phyloP scores from a whole-genome alignment of 495 filamentous ascomycete species.

The Trichoderma asperelloides region DNA sequence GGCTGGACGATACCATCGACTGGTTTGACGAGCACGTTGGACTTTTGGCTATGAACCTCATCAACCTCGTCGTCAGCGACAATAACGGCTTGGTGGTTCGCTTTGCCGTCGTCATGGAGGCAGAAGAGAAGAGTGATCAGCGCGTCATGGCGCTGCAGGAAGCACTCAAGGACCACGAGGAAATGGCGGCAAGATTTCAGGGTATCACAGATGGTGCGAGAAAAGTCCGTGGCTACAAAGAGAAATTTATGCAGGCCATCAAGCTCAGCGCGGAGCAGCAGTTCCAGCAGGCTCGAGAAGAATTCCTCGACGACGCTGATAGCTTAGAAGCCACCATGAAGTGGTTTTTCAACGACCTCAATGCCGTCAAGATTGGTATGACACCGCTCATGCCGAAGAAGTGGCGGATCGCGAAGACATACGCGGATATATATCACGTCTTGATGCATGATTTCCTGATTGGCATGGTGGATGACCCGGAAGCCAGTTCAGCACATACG shows the following conservation, averaged over 20 bases:
- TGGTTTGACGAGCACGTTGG: slow-evolving; percentile 96
- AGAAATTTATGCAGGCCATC: slow-evolving; percentile 81
- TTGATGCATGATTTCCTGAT: slow-evolving; percentile 92
- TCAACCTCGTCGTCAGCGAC: slow-evolving; percentile 72
- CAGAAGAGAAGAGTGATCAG: slow-evolving; percentile 92
- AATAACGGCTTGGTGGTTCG: slow-evolving; percentile 85
- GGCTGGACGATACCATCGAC: slow-evolving; percentile 78
- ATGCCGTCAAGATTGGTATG: slow-evolving; percentile 85
- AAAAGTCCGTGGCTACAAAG: slow-evolving; percentile 89
- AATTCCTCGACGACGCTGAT: slow-evolving; percentile 76
- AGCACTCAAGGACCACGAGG: slow-evolving; percentile 88
- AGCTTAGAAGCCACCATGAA: slow-evolving; percentile 72
- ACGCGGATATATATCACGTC: slow-evolving; percentile 79
- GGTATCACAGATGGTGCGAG: slow-evolving; percentile 87
- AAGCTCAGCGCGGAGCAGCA: slow-evolving; percentile 61
- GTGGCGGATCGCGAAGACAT: slow-evolving; percentile 92
- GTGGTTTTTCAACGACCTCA: slow-evolving; percentile 98
- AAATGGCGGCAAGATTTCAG: slow-evolving; percentile 86
- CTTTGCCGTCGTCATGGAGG: slow-evolving; percentile 82
- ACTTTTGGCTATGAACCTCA: slow-evolving; percentile 77
- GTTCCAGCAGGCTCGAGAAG: slow-evolving; percentile 62
- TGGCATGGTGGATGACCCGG: slow-evolving; percentile 68
- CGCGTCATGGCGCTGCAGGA: slow-evolving; percentile 84
- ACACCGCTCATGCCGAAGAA: slow-evolving; percentile 84
- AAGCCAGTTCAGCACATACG: slow-evolving; percentile 67